Base-by-base conservation (phyloP, 345 rosid genomes). In the Bretschneidera sinensis region DNA sequence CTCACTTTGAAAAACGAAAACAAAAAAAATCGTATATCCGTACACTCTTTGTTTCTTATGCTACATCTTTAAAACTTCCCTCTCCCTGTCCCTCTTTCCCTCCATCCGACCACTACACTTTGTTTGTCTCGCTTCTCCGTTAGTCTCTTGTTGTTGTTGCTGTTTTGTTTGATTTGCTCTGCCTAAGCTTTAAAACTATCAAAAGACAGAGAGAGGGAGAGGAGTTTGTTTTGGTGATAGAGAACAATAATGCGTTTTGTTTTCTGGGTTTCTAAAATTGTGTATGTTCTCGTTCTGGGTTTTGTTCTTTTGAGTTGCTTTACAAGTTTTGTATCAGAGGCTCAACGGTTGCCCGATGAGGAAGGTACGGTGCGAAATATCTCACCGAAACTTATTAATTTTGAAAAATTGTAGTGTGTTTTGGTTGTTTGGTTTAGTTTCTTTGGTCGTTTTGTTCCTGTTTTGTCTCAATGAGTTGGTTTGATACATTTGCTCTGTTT, bases 281-380 rank as follows among this genome's bases (percentile, higher is more conserved):
- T 62, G 61, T 52, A 57, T 54, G 39, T 43, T 31, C 24, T 79
- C 64, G 59, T 74, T 65, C 53, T 81, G 4, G 57, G 67, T 0
- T 39, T 71, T 62, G 33, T 76, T 60, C 21, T 73, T 48, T 55
- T 76, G 66, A 64, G 62, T 23, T 76, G 70, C 64, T 71, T 50
- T 17, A 51, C 21, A 7, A 54, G 51, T 23, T 60, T 74, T n/a
- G 76, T 80, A 64, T 74, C 77, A 31, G 67, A 58, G 51, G 87
- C 85, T 76, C 85, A 73, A 61, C 72, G 63, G 43, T 66, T 86
- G 60, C 86, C 89, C 9, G 69, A 33, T 0, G 82, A 77, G 21
- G 94, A 86, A 84, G 94, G 94, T 84, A 49, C 21, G 55, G 22
- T 18, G 9, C 19, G 6, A 14, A 35, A 9, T 55, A 11, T 19